Conservation (phyloP, 2,329 filamentous ascomycete species). For the Didymella glomerata region DNA sequence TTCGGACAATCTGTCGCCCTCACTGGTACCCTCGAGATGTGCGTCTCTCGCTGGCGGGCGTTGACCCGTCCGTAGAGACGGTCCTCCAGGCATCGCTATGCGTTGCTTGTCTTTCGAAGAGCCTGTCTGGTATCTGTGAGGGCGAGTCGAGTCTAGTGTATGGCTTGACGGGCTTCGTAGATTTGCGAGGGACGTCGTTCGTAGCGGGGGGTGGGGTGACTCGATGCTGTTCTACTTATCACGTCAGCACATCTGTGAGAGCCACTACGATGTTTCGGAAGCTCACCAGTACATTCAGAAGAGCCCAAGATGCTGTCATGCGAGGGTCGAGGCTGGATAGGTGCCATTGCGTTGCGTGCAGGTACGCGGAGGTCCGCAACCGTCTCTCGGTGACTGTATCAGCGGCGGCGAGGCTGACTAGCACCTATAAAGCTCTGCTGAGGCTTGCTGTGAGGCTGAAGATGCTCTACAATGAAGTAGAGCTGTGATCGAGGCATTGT, state of each 20-base stretch:
- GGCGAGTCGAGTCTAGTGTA: not conserved
- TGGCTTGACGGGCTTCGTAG: not conserved
- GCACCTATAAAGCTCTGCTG: not conserved
- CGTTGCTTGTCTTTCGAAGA: not conserved
- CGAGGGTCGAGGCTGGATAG: not conserved
- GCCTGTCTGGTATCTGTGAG: not conserved
- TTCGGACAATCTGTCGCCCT: not conserved
- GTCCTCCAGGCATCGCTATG: not conserved
- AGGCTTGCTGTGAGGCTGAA: not conserved
- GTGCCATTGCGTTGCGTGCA: not conserved
- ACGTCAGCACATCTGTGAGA: constrained; percentile 1
- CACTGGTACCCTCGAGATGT: not conserved
- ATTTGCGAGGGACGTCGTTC: not conserved
- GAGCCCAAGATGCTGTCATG: not conserved
- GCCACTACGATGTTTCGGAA: not conserved
- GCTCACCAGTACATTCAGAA: not conserved
- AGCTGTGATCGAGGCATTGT: not conserved
- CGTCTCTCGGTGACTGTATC: not conserved
- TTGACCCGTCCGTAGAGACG: not conserved
- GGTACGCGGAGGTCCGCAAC: constrained; percentile 4
- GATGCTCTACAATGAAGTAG: not conserved
- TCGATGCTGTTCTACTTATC: not conserved
- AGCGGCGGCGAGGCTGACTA: not conserved
- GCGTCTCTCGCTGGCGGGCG: not conserved
- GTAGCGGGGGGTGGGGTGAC: not conserved